phyloP scores from a whole-genome alignment of 371 early-diverging fungal genomes.

The Vairimorpha ceranae region DNA sequence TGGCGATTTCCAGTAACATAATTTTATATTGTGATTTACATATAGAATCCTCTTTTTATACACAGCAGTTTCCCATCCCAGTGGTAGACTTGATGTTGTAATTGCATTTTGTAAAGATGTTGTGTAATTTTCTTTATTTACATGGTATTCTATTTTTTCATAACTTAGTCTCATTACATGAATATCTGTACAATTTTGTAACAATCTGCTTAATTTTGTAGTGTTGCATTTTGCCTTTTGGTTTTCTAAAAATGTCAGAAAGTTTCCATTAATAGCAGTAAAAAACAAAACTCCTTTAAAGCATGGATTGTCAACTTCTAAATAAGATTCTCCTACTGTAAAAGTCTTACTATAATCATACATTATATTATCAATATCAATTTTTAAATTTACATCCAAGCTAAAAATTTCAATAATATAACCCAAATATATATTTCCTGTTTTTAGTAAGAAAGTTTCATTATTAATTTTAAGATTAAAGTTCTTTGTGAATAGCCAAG shows the following conservation, averaged over 20 bases:
- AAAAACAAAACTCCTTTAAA: not conserved
- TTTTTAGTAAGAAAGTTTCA: not conserved
- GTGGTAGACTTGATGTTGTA: not conserved
- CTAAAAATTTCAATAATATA: not conserved
- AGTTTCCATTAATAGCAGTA: not conserved
- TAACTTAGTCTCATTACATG: not conserved
- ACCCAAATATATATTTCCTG: not conserved
- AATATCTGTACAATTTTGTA: not conserved
- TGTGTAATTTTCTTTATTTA: constrained; percentile 2
- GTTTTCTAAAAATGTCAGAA: not conserved
- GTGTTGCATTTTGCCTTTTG: not conserved
- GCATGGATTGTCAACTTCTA: not conserved
- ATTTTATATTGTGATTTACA: not conserved
- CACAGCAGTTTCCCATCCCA: constrained; percentile 1
- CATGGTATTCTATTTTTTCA: not conserved
- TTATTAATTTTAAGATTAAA: constrained; percentile 7
- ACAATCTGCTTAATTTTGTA: not conserved
- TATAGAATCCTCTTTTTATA: not conserved
- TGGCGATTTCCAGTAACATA: not conserved
- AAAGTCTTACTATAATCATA: constrained; percentile 20
- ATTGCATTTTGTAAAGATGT: not conserved
- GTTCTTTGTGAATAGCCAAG: not conserved
- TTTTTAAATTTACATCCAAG: constrained; percentile 2
- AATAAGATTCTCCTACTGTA: not conserved
- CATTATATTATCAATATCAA: constrained; percentile 11